Percentiles rank a stretch among this genome's conserved stretches.
Conservation (phyloP, 345 rosid genomes). For the Cardamine occulta region DNA sequence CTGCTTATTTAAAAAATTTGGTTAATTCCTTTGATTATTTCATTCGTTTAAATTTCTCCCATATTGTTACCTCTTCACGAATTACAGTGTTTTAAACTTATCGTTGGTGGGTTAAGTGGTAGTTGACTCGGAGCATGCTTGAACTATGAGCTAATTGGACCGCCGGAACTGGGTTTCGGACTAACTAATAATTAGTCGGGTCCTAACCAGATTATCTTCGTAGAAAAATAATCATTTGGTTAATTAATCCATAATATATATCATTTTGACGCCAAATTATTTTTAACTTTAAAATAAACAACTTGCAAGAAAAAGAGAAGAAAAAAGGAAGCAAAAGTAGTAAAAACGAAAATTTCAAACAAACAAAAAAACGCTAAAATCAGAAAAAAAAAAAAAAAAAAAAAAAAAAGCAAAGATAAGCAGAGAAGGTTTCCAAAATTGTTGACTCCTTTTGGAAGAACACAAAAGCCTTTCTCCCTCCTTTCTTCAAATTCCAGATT, state of each 20-base stretch:
- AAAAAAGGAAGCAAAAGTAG: neutral
- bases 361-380: constrained; percentile 23
- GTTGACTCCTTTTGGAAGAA: constrained; percentile 11
- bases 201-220: neutral
- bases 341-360: neutral
- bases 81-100: neutral
- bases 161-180: no score
- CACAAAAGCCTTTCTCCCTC: neutral
- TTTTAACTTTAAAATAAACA: neutral
- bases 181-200: neutral
- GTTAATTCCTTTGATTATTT: neutral
- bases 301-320: neutral
- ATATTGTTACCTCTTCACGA: neutral
- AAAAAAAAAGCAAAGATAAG: constrained; percentile 30
- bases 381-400: neutral
- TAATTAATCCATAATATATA: no score
- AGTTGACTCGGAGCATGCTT: neutral
- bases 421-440: constrained; percentile 37
- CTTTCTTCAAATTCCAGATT: constrained; percentile 4
- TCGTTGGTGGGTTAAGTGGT: neutral
- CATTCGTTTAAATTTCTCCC: neutral
- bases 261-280: no score
- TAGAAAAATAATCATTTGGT: no score
- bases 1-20: neutral
- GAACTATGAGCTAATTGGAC: neutral